Evolutionary conservation across 108 stramenopile species (phyloP).

Genomic region (Cyclotella sp.): DNA sequence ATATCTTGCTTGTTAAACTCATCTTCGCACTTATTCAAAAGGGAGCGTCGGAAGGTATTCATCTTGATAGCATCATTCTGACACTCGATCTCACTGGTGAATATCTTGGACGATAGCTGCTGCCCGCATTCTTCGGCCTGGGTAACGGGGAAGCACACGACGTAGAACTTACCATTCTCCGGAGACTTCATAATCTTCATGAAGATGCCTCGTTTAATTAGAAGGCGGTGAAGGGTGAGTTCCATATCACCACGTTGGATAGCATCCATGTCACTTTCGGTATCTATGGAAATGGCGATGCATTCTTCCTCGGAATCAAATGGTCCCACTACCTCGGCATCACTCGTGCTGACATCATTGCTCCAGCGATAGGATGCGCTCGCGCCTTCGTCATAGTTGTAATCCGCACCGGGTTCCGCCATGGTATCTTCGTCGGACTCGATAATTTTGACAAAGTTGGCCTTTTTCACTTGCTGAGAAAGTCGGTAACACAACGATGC

Average conservation of each 20-base stretch:
- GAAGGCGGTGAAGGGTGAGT: slow-evolving; percentile 73
- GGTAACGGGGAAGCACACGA: slow-evolving; percentile 75
- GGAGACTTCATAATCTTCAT: slow-evolving; percentile 81
- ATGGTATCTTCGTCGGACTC: slow-evolving; percentile 85
- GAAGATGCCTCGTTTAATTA: slow-evolving; percentile 73
- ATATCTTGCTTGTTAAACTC: slow-evolving; percentile 90
- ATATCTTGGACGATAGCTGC: slow-evolving; percentile 73
- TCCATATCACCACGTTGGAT: slow-evolving; percentile 77
- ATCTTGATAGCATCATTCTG: slow-evolving; percentile 74
- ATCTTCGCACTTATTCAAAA: slow-evolving; percentile 91
- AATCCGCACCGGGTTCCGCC: slow-evolving; percentile 62
- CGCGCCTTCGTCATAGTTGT: slow-evolving; percentile 45
- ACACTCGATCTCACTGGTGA: slow-evolving; percentile 74
- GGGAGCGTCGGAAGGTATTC: slow-evolving; percentile 86
- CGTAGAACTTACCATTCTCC: slow-evolving; percentile 62
- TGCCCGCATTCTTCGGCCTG: slow-evolving; percentile 81
- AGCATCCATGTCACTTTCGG: slow-evolving; percentile 50
- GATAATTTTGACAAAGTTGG: slow-evolving; percentile 76
- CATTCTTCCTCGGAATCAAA: slow-evolving; percentile 64
- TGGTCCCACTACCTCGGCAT: slow-evolving; percentile 83
- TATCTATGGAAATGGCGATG: slow-evolving; percentile 61
- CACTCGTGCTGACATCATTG: slow-evolving; percentile 78
- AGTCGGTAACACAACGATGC: slow-evolving; percentile 85
- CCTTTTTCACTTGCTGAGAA: slow-evolving; percentile 60
- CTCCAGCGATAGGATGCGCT: slow-evolving; percentile 78